Base-by-base conservation (phyloP, 768 basidiomycete genomes). In the Boletus edulis region DNA sequence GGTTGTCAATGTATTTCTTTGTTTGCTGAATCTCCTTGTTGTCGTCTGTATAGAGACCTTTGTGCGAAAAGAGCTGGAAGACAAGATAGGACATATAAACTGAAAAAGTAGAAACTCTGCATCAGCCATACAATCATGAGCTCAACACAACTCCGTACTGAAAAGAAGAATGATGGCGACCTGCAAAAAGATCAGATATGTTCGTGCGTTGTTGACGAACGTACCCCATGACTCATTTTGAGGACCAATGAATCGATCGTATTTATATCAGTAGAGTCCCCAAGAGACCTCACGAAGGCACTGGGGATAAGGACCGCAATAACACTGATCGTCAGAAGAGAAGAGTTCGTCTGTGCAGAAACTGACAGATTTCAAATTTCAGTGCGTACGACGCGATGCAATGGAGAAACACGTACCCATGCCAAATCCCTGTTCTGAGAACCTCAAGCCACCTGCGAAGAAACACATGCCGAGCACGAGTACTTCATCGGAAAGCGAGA, bases 391-490 rank as follows among this genome's bases (percentile, higher is more conserved):
- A 29, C 29, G 46, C 15, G 31, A 48, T 34, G 37, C 3, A 0
- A 56, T 10, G 3, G 49, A 46, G 3, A 35, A 31, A 49, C 18
- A 69, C 84, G 51, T 62, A 91, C 89, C 84, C 4, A 77, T 67
- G 57, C 89, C 84, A 57, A 91, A 91, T 1, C 81, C 86, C 68
- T 92, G 91, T 64, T 92, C 88, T 3, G 86, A 83, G 60, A 86
- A 92, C 14, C 81, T 79, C 58, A 85, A 63, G 0, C 90, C 90
- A 14, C 91, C 90, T 1, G 89, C 91, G 57, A 93, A 87, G 72
- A 92, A 90, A 61, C 89, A 90, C 70, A 93, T 82, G 17, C 91
- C 91, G 12, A 93, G 79, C 17, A 94, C 90, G 39, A 94, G 81
- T 2, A 94, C 89, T 91, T 42, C 20, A 18, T 39, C 12, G 18